Evolutionary conservation across 768 basidiomycete species (phyloP), one percentile per base, ranked within the genome.

Genomic region (Russula compacta): DNA sequence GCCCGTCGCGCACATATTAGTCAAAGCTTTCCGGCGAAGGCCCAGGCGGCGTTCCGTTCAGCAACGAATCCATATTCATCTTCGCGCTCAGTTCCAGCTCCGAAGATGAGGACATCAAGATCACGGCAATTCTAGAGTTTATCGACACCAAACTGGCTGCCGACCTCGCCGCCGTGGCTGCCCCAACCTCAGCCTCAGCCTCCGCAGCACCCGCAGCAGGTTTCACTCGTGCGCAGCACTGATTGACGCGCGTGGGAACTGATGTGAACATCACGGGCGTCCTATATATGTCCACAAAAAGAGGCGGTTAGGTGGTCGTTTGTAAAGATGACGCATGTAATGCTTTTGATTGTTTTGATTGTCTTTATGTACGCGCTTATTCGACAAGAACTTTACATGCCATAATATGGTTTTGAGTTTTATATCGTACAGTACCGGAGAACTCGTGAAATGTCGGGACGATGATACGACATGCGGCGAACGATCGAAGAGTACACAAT

Each of bases 151-250:
- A 62, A 44, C 7, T n/a, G 50, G 19, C 51, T 6, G 50, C 55
- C 4, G 52, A 47, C 2, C 3, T 17, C 38, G 29, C 14, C 5
- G 38, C 35, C 11, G 73, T 35, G 12, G 50, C 19, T 11, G 50
- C 46, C 1, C 21, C 50, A 0, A 35, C 81, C 78, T 79, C 58
- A 4, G 40, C 81, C 78, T 79, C 58, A 4, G 40, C 58, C 3
- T 21, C 24, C 17, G 24, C 24, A 29, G 24, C 24, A 29, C 24
- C 24, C 24, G 3, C 24, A 3, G 24, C 24, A 29, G 1, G 24
- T 2, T 29, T 29, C 24, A 29, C 1, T 29, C 24, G 24, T 29
- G 24, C 35, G 39, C 8, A 29, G 40, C 53, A n/a, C 9, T 40
- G 52, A 43, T 32, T 10, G 29, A 50, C 36, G 4, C 3, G 24